Conservation (phyloP, 192 early-diverging fungal genomes). For the Coemansia sp. region DNA sequence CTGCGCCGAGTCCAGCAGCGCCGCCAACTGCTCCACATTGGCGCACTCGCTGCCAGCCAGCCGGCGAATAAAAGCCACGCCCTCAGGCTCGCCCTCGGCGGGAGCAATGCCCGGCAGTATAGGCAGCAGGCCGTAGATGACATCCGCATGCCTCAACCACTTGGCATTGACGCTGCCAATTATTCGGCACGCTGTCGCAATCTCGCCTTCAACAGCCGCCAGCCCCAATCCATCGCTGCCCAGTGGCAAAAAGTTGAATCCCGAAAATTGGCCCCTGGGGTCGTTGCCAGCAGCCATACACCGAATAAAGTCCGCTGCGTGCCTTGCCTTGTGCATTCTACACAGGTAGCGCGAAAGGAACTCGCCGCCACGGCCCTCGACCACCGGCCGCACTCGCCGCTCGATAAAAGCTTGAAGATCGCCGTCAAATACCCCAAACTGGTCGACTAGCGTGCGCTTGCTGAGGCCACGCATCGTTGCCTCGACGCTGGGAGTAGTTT, state of each 20-base stretch:
- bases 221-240: conserved; percentile 19
- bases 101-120: conserved; percentile 23
- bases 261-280: conserved; percentile 29
- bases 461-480: conserved; percentile 18
- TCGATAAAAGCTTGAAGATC: conserved; percentile 28
- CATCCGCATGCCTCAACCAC: conserved; percentile 32
- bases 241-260: conserved; percentile 44
- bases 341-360: conserved; percentile 21
- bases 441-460: conserved; percentile 24
- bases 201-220: conserved; percentile 29
- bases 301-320: conserved; percentile 33
- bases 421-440: conserved; percentile 48
- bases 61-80: conserved; percentile 15
- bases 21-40: conserved; percentile 18
- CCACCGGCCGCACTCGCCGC: conserved; percentile 15
- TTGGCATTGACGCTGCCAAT: conserved; percentile 7
- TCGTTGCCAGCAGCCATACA: conserved; percentile 44
- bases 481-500: conserved; percentile 11
- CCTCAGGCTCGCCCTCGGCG: conserved; percentile 12
- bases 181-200: conserved; percentile 19
- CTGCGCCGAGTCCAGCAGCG: conserved; percentile 16
- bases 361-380: conserved; percentile 20
- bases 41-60: conserved; percentile 17
- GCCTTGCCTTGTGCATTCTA: conserved; percentile 24
- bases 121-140: conserved; percentile 41